Base-by-base conservation (phyloP, 2,329 filamentous ascomycete species). In the Pseudopyricularia cyperi region DNA sequence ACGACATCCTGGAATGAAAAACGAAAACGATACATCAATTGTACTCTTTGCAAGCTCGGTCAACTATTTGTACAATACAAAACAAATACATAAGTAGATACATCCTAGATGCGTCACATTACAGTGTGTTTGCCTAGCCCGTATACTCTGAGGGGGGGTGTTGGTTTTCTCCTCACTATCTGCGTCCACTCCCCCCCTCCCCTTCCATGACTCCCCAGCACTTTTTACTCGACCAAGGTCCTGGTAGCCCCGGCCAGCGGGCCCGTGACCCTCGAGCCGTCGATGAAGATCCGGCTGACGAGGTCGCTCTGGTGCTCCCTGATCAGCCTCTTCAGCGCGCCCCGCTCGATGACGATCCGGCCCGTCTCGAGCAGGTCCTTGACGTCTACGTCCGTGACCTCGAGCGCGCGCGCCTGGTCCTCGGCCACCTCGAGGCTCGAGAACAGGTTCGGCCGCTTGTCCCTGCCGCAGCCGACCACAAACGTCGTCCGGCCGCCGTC, bases 361-460 rank as follows among this genome's bases (percentile, higher is more conserved):
- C 87, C 86, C 52, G 84, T 82, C 71, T 93, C 87, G 58, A 98
- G 70, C 57, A 98, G 68, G 66, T 97, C 87, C 77, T 97, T 98
- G 56, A 98, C 89, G 68, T 97, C 93, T 34, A 98, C 88, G 56
- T 95, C 85, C n/a, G 76, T 71, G 54, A 84, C 73, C 53, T 79
- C 76, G 59, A 89, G 71, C 8, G 84, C 83, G 52, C 81, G 78
- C 19, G 86, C 88, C 55, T 89, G 77, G 61, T 78, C 71, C 8
- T 76, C 78, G 55, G 83, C 68, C 54, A 78, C 70, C 50, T 77
- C 75, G 63, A 95, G 72, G 33, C 83, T 82, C 35, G 74, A 74
- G 58, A 82, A 84, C 48, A 96, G 71, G 52, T 79, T 76, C 42
- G 77, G 72, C 55, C 84, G 73, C 59, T 70, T 68, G 53, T 75